Base-by-base conservation (phyloP, 495 filamentous ascomycete genomes). In the Lindgomyces ingoldianus region DNA sequence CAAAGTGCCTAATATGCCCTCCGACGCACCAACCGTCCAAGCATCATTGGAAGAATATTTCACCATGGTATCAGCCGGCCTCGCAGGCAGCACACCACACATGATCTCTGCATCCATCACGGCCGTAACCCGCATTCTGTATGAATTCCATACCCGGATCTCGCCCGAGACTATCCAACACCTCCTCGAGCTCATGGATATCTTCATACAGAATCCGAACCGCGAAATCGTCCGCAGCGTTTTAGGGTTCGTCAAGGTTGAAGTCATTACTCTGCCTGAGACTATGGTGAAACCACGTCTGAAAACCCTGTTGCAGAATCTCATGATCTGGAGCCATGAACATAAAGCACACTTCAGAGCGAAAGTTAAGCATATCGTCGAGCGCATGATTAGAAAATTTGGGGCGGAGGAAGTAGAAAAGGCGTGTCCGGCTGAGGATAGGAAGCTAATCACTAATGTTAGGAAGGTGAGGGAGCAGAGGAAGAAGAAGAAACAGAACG, bases 301-400 rank as follows among this genome's bases (percentile, higher is more conserved):
- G 33, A 73, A 77, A 25, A 82, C 85, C 1, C 79, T 98, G 54
- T 83, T 98, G 22, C 90, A 92, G 21, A 95, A 93, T 74, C 78
- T 97, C 10, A 90, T 97, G 86, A 86, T 89, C 19, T 98, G 94
- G 94, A 91, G 89, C 69, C 91, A 96, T 76, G 94, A 98, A 75
- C 95, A 98, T 79, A 97, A 96, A 77, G 91, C 90, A 16, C 91
- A 94, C 70, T 91, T 98, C 74, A 89, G 90, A 64, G 87, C 91
- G 27, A 98, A 97, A 80, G 91, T 98, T 57, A 98, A 96, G 84
- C 91, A 96, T 70, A 96, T 98, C 65, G 75, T 98, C 27, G 94
- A 98, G 77, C 85, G 94, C 27, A 90, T 96, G 80, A 86, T 97
- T 25, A 84, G 94, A 18, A 84, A 92, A 51, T 97, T 96, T 76